phyloP scores from a whole-genome alignment of 1,139 yeast genomes.

The Hyphopichia burtonii region DNA sequence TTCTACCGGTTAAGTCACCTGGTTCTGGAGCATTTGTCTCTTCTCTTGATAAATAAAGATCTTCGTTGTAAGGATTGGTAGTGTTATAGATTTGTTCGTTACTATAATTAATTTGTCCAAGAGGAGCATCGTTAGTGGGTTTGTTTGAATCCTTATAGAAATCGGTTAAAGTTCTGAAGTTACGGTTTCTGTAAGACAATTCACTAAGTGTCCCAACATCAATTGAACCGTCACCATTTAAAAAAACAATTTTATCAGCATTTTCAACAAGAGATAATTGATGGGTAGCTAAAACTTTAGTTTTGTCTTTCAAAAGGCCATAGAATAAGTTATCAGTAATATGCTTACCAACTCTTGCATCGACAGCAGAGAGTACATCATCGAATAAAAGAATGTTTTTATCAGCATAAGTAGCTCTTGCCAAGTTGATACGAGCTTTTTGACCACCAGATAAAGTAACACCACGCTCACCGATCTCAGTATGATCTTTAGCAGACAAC shows the following conservation, averaged over 20 bases:
- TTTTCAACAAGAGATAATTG: constrained; percentile 32
- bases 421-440: constrained; percentile 42
- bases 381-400: constrained; percentile 35
- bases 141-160: constrained; percentile 20
- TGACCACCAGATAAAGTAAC: constrained; percentile 45
- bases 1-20: constrained; percentile 20
- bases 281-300: constrained; percentile 39
- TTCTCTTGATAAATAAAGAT: constrained; percentile 3
- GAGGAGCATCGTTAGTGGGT: constrained; percentile 10
- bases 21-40: constrained; percentile 3
- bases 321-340: constrained; percentile 33
- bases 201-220: constrained; percentile 33
- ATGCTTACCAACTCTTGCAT: constrained; percentile 39
- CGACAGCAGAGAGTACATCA: constrained; percentile 45
- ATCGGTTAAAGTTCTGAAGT: constrained; percentile 28
- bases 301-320: constrained; percentile 27
- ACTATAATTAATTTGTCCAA: constrained; percentile 9
- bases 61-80: constrained; percentile 2
- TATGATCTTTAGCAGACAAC: constrained; percentile 36
- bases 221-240: constrained; percentile 34
- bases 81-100: constrained; percentile 8
- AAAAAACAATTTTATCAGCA: constrained; percentile 33
- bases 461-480: constrained; percentile 46
- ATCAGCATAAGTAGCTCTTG: constrained; percentile 40
- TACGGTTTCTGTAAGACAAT: constrained; percentile 21